Evolutionary conservation across 805 yeast genomes (phyloP).

Genomic region (Sugiyamaella floridensis): DNA sequence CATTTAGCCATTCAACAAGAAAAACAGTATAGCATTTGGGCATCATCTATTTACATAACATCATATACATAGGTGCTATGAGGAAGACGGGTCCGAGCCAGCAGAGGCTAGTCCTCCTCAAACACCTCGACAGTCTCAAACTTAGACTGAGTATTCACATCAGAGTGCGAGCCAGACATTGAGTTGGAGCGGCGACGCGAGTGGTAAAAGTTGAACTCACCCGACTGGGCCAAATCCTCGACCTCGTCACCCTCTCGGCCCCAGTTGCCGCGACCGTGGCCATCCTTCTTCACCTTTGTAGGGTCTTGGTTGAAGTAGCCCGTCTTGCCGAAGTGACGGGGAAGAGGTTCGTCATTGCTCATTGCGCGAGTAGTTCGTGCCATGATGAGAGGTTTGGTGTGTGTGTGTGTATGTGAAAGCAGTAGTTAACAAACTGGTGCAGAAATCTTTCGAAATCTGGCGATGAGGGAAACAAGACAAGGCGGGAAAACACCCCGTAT

Average conservation of each 20-base stretch:
- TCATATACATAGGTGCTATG: not conserved
- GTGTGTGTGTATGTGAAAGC: too few relatives aligned
- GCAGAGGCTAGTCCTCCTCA: conserved; percentile 15
- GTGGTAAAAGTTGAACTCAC: conserved; percentile 40
- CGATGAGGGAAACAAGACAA: not conserved
- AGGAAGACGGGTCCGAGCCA: not conserved
- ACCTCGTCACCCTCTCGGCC: conserved; percentile 76
- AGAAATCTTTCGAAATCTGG: not conserved
- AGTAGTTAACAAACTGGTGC: not conserved
- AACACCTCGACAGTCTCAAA: conserved; percentile 21
- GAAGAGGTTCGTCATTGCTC: conserved; percentile 17
- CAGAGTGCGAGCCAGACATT: conserved; percentile 15
- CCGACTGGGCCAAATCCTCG: conserved; percentile 52
- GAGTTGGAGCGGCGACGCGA: conserved; percentile 34
- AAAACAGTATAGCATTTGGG: not conserved
- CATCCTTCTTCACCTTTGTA: conserved; percentile 69
- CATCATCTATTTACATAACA: conserved; percentile 5
- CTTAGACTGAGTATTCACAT: conserved; percentile 13
- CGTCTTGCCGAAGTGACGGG: conserved; percentile 72
- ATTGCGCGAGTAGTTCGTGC: conserved; percentile 18
- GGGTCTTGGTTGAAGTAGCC: conserved; percentile 68
- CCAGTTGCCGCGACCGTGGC: conserved; percentile 86
- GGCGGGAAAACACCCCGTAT: not conserved
- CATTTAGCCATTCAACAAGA: not conserved
- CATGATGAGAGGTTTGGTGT: conserved; percentile 14